A percentile compares a stretch with the other conserved stretches of the same genome.
Evolutionary conservation across 306 rosid species (phyloP).

Genomic region (Cicer cuneatum): DNA sequence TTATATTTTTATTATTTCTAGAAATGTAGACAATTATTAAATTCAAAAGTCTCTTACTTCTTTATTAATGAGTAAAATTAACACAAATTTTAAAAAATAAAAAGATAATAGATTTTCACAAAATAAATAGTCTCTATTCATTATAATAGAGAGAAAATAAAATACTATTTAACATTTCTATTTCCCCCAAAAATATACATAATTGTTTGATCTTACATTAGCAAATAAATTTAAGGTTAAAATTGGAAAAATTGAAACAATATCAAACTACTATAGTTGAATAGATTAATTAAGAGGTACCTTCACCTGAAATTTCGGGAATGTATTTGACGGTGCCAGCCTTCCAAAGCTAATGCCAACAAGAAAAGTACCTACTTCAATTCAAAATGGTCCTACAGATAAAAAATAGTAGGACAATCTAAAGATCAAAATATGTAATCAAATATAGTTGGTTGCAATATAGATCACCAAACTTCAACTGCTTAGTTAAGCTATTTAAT

Average conservation of each 20-base stretch:
- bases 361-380: constrained; percentile 35
- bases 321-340: constrained; percentile 22
- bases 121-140: too few species aligned
- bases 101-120: too few species aligned
- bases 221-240: too few species aligned
- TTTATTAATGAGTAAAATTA: too few species aligned
- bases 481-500: constrained; percentile 60
- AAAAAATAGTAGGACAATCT: constrained; percentile 35
- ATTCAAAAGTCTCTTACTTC: too few species aligned
- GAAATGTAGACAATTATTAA: too few species aligned
- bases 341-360: constrained; percentile 5
- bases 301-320: constrained; percentile 26
- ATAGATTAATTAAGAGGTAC: not conserved
- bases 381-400: constrained; percentile 34
- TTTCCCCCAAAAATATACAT: too few species aligned
- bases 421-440: constrained; percentile 50
- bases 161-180: too few species aligned
- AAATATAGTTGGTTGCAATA: constrained; percentile 68
- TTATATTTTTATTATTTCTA: too few species aligned
- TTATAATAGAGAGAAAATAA: too few species aligned
- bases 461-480: constrained; percentile 88
- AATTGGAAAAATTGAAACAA: not conserved
- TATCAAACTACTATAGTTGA: not conserved
- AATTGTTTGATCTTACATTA: too few species aligned
- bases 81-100: too few species aligned